Evolutionary conservation across 139 green algal species (phyloP), one percentile per base, ranked within the genome.

Genomic region (Prasinococcaceae sp.): DNA sequence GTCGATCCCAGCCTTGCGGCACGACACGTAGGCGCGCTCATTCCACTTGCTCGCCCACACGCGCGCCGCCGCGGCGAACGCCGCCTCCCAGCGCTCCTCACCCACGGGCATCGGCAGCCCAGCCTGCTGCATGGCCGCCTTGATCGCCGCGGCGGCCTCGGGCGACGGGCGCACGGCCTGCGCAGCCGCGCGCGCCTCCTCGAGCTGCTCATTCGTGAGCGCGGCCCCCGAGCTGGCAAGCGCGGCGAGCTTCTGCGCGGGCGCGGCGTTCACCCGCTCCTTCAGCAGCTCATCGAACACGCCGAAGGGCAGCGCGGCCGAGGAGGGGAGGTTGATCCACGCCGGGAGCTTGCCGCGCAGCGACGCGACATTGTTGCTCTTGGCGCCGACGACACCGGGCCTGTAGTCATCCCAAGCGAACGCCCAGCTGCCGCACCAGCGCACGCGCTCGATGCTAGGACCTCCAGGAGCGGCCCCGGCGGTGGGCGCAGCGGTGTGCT

Each of bases 31-130:
- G 20, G 88, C 88, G 23, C 88, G 70, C 42, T 96, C 90, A 58
- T 98, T 98, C 80, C 85, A 99, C 73, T 96, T 97, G 68, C 65
- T 84, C 24, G 88, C 90, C 90, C 90, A 99, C 51, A 99, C 90
- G 33, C 80, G 71, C 53, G 50, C 68, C 30, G 75, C 22, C 14
- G 78, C 64, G 27, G 53, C 40, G 24, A 50, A 65, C 6, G 59
- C 58, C 12, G 61, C 25, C n/a, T 67, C 42, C 85, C 85, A 94
- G 30, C 79, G 77, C 50, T 81, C 69, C 51, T 80, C 61, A 38
- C 58, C 60, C 37, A 81, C 61, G 6, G 88, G 84, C 40, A 82
- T 70, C 4, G 77, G 64, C 54, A 94, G 92, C 55, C 70, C 67
- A n/a, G 75, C 65, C 0, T 32, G 53, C 35, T 66, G 32, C 83